Base-by-base conservation (phyloP, 2,329 filamentous ascomycete genomes). In the Phialophora macrospora region DNA sequence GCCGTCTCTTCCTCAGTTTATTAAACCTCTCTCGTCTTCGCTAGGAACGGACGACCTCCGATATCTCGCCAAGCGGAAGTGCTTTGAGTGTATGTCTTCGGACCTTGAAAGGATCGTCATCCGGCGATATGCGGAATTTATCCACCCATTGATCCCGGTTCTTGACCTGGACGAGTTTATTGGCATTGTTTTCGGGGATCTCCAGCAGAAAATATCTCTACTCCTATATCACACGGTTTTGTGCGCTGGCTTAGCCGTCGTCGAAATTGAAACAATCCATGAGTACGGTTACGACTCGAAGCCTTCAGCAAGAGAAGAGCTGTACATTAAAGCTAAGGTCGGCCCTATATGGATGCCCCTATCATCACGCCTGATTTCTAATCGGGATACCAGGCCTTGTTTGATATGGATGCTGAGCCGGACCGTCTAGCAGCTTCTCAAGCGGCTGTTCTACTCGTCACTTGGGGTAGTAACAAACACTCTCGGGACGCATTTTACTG, bases 321-420 rank as follows among this genome's bases (percentile, higher is more conserved):
- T 20, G 24, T 64, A 64, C 38, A 30, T 46, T 49, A 64, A 60
- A 59, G 55, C 62, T 30, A 64, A 64, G 62, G 62, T 63, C 44
- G 24, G 60, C 34, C 20, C n/a, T 34, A 4, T 12, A 63, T 20
- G 38, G n/a, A 14, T 11, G 22, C 26, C 32, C 24, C 49, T 24
- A 30, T 22, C 28, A 20, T 28, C 14, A 46, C n/a, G 4, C 3
- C 4, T 9, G 22, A 32, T 46, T 11, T n/a, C 59, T 54, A 46
- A 54, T 44, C 9, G 38, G 34, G 22, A n/a, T 22, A n/a, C 38
- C 26, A 63, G 62, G 55, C 46, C 22, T 49, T 64, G 49, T 34
- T 64, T 49, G 62, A 64, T 20, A 54, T 64, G 48, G 55, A 64
- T 17, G 55, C 55, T 5, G 62, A 64, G 20, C 12, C 49, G 48